A percentile compares a stretch with the other conserved stretches of the same genome.
These are phyloP conservation scores for Kodamaea derodonti DNA, from an alignment of 1,139 yeast genomes.

Conservation along the genomic window DNA sequence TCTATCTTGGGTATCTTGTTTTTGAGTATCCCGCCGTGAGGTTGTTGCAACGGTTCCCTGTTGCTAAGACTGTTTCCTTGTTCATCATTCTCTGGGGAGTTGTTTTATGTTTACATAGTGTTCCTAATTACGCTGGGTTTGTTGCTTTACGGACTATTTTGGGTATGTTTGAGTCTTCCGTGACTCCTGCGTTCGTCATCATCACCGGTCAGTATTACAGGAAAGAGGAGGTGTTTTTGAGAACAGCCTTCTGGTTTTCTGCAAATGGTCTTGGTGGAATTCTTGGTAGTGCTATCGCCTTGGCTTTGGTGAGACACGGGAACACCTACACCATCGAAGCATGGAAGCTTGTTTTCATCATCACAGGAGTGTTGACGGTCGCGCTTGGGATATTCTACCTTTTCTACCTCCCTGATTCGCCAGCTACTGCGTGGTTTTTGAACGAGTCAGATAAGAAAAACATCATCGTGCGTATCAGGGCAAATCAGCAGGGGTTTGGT, in stretches of 20 bases:
- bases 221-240: conserved; percentile 45
- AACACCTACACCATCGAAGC: conserved; percentile 31
- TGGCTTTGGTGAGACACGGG: conserved; percentile 27
- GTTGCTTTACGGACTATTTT: conserved; percentile 42
- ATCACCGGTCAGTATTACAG: conserved; percentile 55
- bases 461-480: conserved; percentile 32
- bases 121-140: conserved; percentile 36
- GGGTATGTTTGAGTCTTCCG: conserved; percentile 54
- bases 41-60: conserved; percentile 40
- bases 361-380: conserved; percentile 47
- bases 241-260: conserved; percentile 48
- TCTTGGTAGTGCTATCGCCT: conserved; percentile 53
- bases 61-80: conserved; percentile 32
- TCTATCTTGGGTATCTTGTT: conserved; percentile 49
- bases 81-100: conserved; percentile 47
- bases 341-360: conserved; percentile 47
- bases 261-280: conserved; percentile 51
- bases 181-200: conserved; percentile 51
- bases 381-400: conserved; percentile 39
- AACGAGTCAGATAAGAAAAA: conserved; percentile 38
- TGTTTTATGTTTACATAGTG: conserved; percentile 38
- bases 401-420: conserved; percentile 50
- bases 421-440: conserved; percentile 46
- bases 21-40: conserved; percentile 46
- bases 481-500: conserved; percentile 54